phyloP scores from a whole-genome alignment of 257 asterid genomes.

The Vinca minor region DNA sequence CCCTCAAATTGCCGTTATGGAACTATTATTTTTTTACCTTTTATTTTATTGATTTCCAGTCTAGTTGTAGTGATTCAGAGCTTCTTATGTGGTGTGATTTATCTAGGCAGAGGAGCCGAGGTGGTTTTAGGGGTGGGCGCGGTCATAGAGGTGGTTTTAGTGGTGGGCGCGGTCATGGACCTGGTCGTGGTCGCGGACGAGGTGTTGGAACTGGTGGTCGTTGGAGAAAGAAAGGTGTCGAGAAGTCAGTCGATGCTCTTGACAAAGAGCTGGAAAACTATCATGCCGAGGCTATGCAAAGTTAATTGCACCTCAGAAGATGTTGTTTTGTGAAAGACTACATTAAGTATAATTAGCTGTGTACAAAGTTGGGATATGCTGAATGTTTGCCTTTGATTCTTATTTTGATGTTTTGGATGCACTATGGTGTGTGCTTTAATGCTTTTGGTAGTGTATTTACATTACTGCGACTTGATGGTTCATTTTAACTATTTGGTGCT shows the following conservation, averaged over 20 bases:
- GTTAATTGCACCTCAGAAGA: too few relatives aligned
- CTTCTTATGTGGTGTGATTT: too few relatives aligned
- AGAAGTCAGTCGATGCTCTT: conserved; percentile 73
- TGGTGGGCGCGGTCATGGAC: too few relatives aligned
- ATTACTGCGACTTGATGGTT: too few relatives aligned
- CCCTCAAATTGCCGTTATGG: not conserved
- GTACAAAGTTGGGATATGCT: conserved; percentile 19
- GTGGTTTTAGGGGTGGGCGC: conserved; percentile 26
- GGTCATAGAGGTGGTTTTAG: conserved; percentile 22
- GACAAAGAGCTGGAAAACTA: conserved; percentile 85
- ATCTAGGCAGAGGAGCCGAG: conserved; percentile 39
- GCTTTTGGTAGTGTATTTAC: too few relatives aligned
- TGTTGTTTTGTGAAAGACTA: not conserved
- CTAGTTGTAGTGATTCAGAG: not conserved
- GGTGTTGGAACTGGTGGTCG: conserved; percentile 42
- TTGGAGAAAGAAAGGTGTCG: conserved; percentile 36
- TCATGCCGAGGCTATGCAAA: conserved; percentile 71
- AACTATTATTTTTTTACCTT: not conserved
- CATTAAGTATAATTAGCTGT: conserved; percentile 15
- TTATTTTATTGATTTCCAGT: not conserved
- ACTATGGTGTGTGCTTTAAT: not conserved
- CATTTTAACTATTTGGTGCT: too few relatives aligned
- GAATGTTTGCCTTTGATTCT: not conserved
- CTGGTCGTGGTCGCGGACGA: conserved; percentile 27
- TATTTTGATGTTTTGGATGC: conserved; percentile 6